A percentile compares a stretch with the other conserved stretches of the same genome.
These are phyloP conservation scores for Penicillium antarcticum DNA, from an alignment of 495 filamentous ascomycete genomes.

Conservation along the genomic window DNA sequence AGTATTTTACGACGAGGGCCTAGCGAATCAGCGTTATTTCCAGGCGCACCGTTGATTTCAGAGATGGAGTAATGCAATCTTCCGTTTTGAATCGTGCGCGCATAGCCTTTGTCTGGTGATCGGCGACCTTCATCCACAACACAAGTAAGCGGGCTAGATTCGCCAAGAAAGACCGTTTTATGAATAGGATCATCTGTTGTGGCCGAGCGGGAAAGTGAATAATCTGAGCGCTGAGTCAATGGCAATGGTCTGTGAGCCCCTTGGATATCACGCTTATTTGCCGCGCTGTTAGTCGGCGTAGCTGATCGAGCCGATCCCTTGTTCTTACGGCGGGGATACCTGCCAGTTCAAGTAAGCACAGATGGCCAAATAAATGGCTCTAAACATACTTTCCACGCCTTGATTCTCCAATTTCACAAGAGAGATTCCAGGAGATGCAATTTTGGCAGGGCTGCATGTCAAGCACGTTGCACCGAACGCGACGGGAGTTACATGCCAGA, in stretches of 20 bases:
- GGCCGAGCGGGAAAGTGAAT: constrained; percentile 6
- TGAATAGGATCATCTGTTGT: constrained; percentile 14
- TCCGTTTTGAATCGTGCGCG: constrained; percentile 20
- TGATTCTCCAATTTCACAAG: constrained; percentile 42
- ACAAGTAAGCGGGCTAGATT: constrained; percentile 40
- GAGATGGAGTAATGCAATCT: constrained; percentile 36
- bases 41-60: constrained; percentile 10
- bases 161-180: constrained; percentile 39
- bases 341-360: constrained; percentile 10
- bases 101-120: constrained; percentile 28
- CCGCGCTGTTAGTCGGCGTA: neutral
- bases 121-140: constrained; percentile 35
- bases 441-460: constrained; percentile 43
- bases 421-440: constrained; percentile 33
- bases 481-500: constrained; percentile 42
- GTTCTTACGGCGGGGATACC: constrained; percentile 28
- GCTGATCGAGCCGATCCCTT: constrained; percentile 5
- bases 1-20: constrained; percentile 14
- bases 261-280: neutral
- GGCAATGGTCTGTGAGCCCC: neutral
- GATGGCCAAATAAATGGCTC: neutral
- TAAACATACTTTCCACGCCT: constrained; percentile 41
- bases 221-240: constrained; percentile 1
- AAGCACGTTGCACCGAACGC: constrained; percentile 46
- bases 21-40: constrained; percentile 12